phyloP scores from a whole-genome alignment of 2,329 filamentous ascomycete genomes.

The Sporothrix curviconia region DNA sequence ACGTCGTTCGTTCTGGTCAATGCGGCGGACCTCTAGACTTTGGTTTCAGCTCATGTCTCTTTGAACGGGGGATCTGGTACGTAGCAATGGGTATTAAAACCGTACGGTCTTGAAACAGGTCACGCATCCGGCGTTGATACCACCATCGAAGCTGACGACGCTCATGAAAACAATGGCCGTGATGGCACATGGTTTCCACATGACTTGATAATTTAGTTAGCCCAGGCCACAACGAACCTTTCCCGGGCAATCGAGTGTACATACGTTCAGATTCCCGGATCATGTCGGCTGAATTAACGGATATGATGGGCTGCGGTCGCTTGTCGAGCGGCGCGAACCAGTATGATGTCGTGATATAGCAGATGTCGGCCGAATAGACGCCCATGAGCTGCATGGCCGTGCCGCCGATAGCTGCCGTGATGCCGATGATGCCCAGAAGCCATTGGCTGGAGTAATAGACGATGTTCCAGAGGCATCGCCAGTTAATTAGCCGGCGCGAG shows the following conservation, averaged over 20 bases:
- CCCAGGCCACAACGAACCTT: neutral
- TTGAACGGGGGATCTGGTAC: too few species aligned
- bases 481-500: conserved; percentile 1
- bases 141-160: conserved; percentile 24
- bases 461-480: conserved; percentile 18
- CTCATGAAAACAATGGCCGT: conserved; percentile 23
- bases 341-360: conserved; percentile 17
- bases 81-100: neutral
- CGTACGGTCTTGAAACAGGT: conserved; percentile 20
- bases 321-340: conserved; percentile 19
- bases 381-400: conserved; percentile 25
- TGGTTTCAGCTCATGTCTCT: too few species aligned
- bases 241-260: neutral
- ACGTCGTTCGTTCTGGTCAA: conserved; percentile 11
- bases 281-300: conserved; percentile 19
- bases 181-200: conserved; percentile 22
- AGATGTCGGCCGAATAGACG: conserved; percentile 22
- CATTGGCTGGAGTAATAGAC: conserved; percentile 18
- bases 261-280: conserved; percentile 15
- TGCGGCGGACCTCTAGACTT: conserved; percentile 14
- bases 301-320: conserved; percentile 15
- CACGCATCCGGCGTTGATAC: conserved; percentile 25
- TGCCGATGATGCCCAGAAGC: conserved; percentile 31
- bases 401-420: conserved; percentile 30
- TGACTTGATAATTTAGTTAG: conserved; percentile 5